These are phyloP conservation scores for Daphne laureola DNA, from an alignment of 441 rosid genomes.

Conservation along the genomic window DNA sequence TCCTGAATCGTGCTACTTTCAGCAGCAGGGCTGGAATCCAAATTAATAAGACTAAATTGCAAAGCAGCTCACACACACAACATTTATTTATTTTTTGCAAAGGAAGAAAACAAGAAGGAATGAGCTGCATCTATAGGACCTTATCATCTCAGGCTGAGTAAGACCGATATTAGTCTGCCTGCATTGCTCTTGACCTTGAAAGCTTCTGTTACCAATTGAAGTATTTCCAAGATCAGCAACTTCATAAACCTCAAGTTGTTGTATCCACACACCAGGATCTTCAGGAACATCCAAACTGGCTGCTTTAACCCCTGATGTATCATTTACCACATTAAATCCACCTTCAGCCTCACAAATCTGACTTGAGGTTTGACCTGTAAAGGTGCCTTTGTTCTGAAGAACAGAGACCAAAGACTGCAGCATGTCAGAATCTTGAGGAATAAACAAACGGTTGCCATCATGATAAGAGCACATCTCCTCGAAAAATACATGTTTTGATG, in stretches of 20 bases:
- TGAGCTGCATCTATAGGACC: too few relatives aligned
- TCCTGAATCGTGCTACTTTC: constrained; percentile 5
- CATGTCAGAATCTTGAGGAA: constrained; percentile 21
- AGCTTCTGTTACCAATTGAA: background rate
- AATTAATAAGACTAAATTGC: background rate
- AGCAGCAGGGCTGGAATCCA: constrained; percentile 5
- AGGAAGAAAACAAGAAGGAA: too few relatives aligned
- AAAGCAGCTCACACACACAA: too few relatives aligned
- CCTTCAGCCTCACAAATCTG: background rate
- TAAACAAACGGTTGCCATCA: constrained; percentile 20
- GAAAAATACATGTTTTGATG: constrained; percentile 26
- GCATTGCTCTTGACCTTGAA: background rate
- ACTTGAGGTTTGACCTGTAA: constrained; percentile 3
- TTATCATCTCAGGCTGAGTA: constrained; percentile 2
- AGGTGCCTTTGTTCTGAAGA: constrained; percentile 6
- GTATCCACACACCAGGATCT: background rate
- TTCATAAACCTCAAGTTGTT: constrained; percentile 3
- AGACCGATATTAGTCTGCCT: constrained; percentile 1
- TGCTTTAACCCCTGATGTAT: background rate
- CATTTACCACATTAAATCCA: background rate
- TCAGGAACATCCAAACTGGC: background rate
- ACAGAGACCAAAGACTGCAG: constrained; percentile 16
- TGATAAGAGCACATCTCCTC: constrained; percentile 30
- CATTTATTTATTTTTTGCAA: too few relatives aligned
- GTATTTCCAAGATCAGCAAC: constrained; percentile 4